Percentiles rank a stretch among this genome's conserved stretches.
Conservation (phyloP, 2,329 filamentous ascomycete genomes). For the Trichoderma sp. region DNA sequence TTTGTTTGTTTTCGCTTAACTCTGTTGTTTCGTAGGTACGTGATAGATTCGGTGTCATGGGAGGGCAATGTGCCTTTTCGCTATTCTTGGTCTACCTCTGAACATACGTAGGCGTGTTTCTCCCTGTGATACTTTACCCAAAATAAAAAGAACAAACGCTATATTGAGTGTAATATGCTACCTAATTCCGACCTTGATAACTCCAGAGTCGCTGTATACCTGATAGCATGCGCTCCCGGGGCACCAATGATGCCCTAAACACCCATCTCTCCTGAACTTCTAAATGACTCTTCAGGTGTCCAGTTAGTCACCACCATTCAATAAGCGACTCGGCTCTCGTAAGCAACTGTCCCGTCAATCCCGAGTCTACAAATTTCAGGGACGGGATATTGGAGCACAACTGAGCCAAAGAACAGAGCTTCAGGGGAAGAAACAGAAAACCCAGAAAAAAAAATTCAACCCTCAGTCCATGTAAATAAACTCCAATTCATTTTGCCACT, state of each 20-base stretch:
- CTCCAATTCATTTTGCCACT: background rate
- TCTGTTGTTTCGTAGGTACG: conserved; percentile 33
- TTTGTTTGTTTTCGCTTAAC: conserved; percentile 27
- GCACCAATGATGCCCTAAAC: background rate
- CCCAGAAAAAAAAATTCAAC: background rate
- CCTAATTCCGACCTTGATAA: conserved; percentile 1
- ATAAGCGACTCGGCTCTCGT: background rate
- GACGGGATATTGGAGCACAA: background rate
- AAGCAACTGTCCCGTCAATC: background rate
- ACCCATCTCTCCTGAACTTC: background rate
- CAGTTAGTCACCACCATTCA: background rate
- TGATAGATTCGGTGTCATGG: conserved; percentile 32
- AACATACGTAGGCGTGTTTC: background rate
- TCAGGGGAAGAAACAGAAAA: background rate
- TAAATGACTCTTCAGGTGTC: background rate
- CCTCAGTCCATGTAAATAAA: background rate
- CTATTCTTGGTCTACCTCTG: background rate
- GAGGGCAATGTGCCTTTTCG: background rate
- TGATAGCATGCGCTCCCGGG: background rate
- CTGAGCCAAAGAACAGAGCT: background rate
- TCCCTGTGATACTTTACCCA: background rate
- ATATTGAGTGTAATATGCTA: conserved; percentile 10
- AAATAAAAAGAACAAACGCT: background rate
- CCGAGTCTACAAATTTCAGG: background rate
- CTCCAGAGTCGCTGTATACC: background rate